These are phyloP conservation scores for Daldinia sp. DNA, from an alignment of 2,329 filamentous ascomycete species.

Conservation along the genomic window DNA sequence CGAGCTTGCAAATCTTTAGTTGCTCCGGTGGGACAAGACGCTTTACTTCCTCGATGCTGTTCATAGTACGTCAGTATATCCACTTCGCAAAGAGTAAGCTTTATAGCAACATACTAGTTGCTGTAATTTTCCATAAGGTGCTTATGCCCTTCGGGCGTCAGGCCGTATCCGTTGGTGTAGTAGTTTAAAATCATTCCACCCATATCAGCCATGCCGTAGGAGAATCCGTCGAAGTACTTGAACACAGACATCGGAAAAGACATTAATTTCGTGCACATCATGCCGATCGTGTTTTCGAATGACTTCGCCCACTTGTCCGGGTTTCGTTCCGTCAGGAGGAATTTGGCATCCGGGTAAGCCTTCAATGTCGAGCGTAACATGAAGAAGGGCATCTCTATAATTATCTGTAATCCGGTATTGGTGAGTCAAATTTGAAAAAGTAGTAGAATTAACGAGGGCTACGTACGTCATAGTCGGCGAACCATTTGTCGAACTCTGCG, in stretches of 20 bases:
- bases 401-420: slow-evolving; percentile 32
- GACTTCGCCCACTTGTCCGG: slow-evolving; percentile 53
- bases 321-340: slow-evolving; percentile 54
- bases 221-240: slow-evolving; percentile 44
- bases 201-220: slow-evolving; percentile 27
- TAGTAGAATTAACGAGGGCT: not conserved
- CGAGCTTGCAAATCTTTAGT: slow-evolving; percentile 47
- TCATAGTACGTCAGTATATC: not conserved
- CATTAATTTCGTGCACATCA: not conserved
- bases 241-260: slow-evolving; percentile 48
- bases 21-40: slow-evolving; percentile 45
- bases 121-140: slow-evolving; percentile 45
- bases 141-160: slow-evolving; percentile 37
- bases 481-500: slow-evolving; percentile 57
- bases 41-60: slow-evolving; percentile 50
- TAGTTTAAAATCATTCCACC: slow-evolving; percentile 2
- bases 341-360: slow-evolving; percentile 54
- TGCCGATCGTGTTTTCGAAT: slow-evolving; percentile 48
- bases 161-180: slow-evolving; percentile 41
- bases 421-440: slow-evolving; percentile 10
- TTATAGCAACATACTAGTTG: slow-evolving; percentile 43
- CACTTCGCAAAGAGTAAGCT: not conserved
- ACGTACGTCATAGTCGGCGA: slow-evolving; percentile 55
- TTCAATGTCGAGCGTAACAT: slow-evolving; percentile 50
- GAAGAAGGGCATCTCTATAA: slow-evolving; percentile 51